A percentile compares a stretch with the other conserved stretches of the same genome.
Evolutionary conservation across 2,329 filamentous ascomycete species (phyloP).

Genomic region (Didymella pomorum): DNA sequence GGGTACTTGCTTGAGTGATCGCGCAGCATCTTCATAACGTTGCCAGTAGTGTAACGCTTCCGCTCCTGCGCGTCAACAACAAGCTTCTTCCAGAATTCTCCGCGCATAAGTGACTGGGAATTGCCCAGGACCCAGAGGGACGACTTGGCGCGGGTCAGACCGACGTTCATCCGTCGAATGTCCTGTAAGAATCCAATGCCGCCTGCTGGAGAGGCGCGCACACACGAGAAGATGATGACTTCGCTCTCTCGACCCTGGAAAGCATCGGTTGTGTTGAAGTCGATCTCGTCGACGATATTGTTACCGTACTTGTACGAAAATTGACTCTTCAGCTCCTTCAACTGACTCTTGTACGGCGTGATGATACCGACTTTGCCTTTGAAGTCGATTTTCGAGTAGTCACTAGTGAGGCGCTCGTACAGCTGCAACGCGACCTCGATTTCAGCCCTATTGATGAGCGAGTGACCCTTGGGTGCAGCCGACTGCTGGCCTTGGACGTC

Average conservation of each 20-base stretch:
- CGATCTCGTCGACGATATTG: conserved; percentile 77
- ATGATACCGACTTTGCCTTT: conserved; percentile 92
- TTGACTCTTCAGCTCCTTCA: conserved; percentile 77
- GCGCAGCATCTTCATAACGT: conserved; percentile 64
- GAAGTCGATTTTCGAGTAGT: conserved; percentile 74
- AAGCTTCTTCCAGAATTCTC: conserved; percentile 88
- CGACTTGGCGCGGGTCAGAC: conserved; percentile 93
- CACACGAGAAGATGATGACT: conserved; percentile 98
- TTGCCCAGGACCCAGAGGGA: conserved; percentile 97
- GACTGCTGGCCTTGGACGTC: conserved; percentile 90
- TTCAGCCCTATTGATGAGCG: conserved; percentile 87
- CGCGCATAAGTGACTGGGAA: conserved; percentile 82
- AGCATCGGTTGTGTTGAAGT: conserved; percentile 99
- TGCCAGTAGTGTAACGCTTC: conserved; percentile 77
- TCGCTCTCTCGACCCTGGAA: conserved; percentile 97
- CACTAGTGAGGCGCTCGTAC: conserved; percentile 78
- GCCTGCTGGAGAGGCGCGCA: conserved; percentile 88
- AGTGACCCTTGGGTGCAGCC: conserved; percentile 82
- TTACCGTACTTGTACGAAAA: conserved; percentile 79
- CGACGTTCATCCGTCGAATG: conserved; percentile 99
- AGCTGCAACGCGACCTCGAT: conserved; percentile 85
- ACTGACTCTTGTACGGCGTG: conserved; percentile 95
- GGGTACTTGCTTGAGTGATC: conserved; percentile 58
- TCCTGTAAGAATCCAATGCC: conserved; percentile 98
- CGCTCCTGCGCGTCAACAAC: conserved; percentile 81